A percentile compares a stretch with the other conserved stretches of the same genome.
These are phyloP conservation scores for Beta corolliflora DNA, from an alignment of 179 eudicot genomes.

Conservation along the genomic window DNA sequence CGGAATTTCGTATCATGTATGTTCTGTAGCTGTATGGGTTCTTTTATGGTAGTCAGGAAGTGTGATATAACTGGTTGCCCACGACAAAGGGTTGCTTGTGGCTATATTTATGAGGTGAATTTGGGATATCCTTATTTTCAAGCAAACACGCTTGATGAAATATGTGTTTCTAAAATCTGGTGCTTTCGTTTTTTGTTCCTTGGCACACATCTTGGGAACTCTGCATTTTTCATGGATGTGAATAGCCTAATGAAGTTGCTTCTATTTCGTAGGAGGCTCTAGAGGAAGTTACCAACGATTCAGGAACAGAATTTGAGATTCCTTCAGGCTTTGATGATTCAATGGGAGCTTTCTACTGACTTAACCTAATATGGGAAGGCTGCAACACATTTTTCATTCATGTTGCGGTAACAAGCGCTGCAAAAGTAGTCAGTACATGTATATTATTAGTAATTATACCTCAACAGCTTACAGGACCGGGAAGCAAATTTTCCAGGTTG, in stretches of 20 bases:
- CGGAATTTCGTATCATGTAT: background rate
- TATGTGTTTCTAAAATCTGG: background rate
- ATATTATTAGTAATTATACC: slow-evolving; percentile 16
- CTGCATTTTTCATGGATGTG: background rate
- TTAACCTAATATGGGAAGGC: background rate
- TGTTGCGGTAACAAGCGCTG: background rate
- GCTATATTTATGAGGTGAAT: background rate
- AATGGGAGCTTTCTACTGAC: slow-evolving; percentile 27
- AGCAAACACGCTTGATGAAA: background rate
- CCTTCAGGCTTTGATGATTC: slow-evolving; percentile 34
- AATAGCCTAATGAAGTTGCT: background rate
- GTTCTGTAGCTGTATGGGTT: background rate
- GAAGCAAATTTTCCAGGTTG: slow-evolving; percentile 16
- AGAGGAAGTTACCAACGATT: slow-evolving; percentile 30
- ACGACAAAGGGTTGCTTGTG: background rate
- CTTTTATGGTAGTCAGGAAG: background rate
- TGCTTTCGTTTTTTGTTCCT: background rate
- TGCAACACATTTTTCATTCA: background rate
- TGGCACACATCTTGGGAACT: too few species aligned
- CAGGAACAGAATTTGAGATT: slow-evolving; percentile 35
- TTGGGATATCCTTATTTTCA: background rate
- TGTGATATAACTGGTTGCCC: background rate
- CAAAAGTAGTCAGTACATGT: slow-evolving; percentile 20
- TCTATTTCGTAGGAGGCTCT: slow-evolving; percentile 30
- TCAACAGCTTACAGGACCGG: background rate